Evolutionary conservation across 179 eudicot species (phyloP), one percentile per base, ranked within the genome.

Genomic region (Heliamphora pulchella): DNA sequence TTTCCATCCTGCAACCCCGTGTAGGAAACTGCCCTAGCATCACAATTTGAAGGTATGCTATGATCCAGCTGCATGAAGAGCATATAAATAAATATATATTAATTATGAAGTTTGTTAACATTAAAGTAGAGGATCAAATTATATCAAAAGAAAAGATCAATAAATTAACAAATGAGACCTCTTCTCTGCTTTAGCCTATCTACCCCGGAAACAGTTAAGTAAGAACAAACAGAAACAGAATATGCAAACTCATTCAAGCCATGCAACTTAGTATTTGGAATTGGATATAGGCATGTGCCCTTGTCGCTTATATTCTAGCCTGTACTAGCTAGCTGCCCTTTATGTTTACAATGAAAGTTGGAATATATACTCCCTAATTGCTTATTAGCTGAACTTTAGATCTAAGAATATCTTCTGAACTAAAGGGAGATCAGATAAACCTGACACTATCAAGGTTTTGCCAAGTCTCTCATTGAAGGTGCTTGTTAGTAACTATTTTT

Each of bases 31-130:
- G 81, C 84, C 76, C 87, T 85, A 78, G 82, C 79, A 80, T 86
- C 87, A 88, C 99, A 96, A 74, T 83, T 82, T 70, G 89, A 84
- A 82, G 87, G 71, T 51, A 79, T 69, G 31, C 77, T 77, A 82
- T 82, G 87, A 88, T 91, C 92, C 78, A 96, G 87, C 99, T 96
- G 98, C 93, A 83, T 47, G 63, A 80, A 69, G 48, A 69, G 62
- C 39, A 58, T 55, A 75, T 44, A n/a, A 14, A 55, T 13, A 55
- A 2, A 18, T 11, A 50, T 55, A 39, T 47, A n/a, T 4, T 18
- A 14, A 3, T 66, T 59, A n/a, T 3, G 8, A 71, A 20, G 20
- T 47, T 41, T 18, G 44, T 50, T 7, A 39, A 0, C 18, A 55
- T n/a, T 41, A 22, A 18, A 79, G n/a, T 39, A 17, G 3, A 31